These are phyloP conservation scores for Datura wrightii DNA, from an alignment of 257 asterid genomes.

Conservation along the genomic window DNA sequence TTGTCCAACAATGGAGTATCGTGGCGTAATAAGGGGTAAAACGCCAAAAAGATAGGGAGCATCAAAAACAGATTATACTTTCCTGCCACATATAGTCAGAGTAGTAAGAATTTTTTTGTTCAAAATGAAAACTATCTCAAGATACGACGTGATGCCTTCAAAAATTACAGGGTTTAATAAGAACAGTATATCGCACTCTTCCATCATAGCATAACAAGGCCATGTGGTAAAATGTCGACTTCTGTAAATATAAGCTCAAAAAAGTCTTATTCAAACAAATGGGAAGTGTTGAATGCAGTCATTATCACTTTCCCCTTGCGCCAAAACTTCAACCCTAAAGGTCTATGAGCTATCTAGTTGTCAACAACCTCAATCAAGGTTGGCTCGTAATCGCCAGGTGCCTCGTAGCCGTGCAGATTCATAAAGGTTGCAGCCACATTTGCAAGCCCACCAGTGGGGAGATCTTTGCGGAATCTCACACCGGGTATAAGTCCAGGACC, in stretches of 20 bases:
- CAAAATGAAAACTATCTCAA: background rate
- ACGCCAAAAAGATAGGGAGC: too few relatives aligned
- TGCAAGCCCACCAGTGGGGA: slow-evolving; percentile 86
- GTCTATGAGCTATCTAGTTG: slow-evolving; percentile 43
- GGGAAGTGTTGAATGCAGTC: background rate
- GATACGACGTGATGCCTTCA: background rate
- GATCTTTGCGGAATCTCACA: slow-evolving; percentile 78
- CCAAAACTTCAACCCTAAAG: slow-evolving; percentile 32
- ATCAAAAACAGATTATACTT: background rate
- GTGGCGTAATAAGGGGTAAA: too few relatives aligned
- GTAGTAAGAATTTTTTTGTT: background rate
- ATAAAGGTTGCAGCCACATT: slow-evolving; percentile 95
- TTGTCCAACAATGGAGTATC: too few relatives aligned
- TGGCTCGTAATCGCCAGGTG: slow-evolving; percentile 88
- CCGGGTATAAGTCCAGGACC: slow-evolving; percentile 88
- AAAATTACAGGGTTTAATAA: background rate
- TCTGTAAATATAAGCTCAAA: slow-evolving; percentile 5
- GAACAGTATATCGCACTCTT: background rate
- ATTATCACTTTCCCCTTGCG: background rate
- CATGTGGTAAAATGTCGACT: background rate
- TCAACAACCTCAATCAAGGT: slow-evolving; percentile 86
- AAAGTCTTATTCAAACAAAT: slow-evolving; percentile 21
- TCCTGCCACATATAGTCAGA: background rate
- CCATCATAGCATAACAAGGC: background rate
- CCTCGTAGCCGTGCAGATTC: slow-evolving; percentile 86